Conservation (phyloP, 148 eudicot species). For the Vaccinium corymbosum region DNA sequence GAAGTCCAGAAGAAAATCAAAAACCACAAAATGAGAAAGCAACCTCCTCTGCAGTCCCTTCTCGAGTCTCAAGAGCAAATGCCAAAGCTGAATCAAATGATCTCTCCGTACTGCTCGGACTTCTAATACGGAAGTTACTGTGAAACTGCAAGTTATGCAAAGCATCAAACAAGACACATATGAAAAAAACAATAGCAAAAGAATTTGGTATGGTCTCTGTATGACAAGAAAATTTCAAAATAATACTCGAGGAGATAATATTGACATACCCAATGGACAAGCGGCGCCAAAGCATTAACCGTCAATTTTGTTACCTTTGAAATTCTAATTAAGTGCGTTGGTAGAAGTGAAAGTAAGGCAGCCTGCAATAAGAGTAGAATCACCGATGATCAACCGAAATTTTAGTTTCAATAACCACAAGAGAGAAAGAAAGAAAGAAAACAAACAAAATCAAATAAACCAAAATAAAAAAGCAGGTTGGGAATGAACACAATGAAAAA, state of each 20-base stretch:
- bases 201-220: not conserved
- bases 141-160: constrained; percentile 52
- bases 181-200: not conserved
- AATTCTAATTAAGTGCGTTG: constrained; percentile 56
- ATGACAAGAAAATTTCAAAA: not conserved
- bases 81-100: constrained; percentile 55
- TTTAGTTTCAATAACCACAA: not conserved
- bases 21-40: constrained; percentile 3
- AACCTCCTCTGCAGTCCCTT: constrained; percentile 96
- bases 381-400: not conserved
- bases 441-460: not conserved
- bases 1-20: not conserved
- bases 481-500: not conserved
- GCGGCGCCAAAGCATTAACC: constrained; percentile 52
- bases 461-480: not conserved
- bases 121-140: constrained; percentile 54
- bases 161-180: not conserved
- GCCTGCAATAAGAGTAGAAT: constrained; percentile 55
- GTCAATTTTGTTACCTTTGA: constrained; percentile 50
- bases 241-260: not conserved
- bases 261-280: constrained; percentile 71
- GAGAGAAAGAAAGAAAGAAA: not conserved
- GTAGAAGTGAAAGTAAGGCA: constrained; percentile 74
- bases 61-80: constrained; percentile 63
- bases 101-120: constrained; percentile 40